Evolutionary conservation across 2,329 filamentous ascomycete genomes (phyloP), one percentile per base, ranked within the genome.

Genomic region (Aspergillus hiratsukae): DNA sequence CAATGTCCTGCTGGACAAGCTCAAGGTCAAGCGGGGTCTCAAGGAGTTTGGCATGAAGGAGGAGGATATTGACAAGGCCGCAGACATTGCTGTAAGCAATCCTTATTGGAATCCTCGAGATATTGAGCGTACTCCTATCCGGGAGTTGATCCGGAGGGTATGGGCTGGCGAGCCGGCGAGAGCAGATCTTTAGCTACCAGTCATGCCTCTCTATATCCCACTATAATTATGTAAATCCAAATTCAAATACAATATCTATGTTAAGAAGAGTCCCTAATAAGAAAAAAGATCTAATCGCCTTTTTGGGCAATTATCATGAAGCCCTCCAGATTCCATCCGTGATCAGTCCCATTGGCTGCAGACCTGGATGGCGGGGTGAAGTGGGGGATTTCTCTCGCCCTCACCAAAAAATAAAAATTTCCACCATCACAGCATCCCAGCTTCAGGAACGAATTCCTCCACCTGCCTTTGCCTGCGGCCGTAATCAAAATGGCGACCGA

Each of bases 31-130:
- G 69, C 75, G 78, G 51, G 79, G 75, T 2, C 66, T 85, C 60
- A 81, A 79, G 66, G 78, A 79, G 4, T 80, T 80, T 62, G 83
- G 84, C 0, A 81, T 87, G 78, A 80, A 81, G 68, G 83, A 86
- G 63, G 78, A 79, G 31, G 81, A 84, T 64, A 75, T 87, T n/a
- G 82, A 83, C 48, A 81, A 80, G 68, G 83, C 81, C 1, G 81
- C 80, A 3, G 81, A 85, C 56, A 81, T 85, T 64, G 83, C 83
- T 8, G 75, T 84, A 3, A 73, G 73, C 31, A 85, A 83, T 60
- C 78, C 81, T 10, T 87, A 86, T 65, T 81, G 79, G 74, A 87
- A 86, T 62, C 84, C 84, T 0, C 72, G 83, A 43, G 67, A 72
- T 7, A 73, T 87, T 53, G 80, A 85, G 70, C 77, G 73, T 51